Conservation (phyloP, 2,329 filamentous ascomycete genomes). For the Gliomastix tumulicola region DNA sequence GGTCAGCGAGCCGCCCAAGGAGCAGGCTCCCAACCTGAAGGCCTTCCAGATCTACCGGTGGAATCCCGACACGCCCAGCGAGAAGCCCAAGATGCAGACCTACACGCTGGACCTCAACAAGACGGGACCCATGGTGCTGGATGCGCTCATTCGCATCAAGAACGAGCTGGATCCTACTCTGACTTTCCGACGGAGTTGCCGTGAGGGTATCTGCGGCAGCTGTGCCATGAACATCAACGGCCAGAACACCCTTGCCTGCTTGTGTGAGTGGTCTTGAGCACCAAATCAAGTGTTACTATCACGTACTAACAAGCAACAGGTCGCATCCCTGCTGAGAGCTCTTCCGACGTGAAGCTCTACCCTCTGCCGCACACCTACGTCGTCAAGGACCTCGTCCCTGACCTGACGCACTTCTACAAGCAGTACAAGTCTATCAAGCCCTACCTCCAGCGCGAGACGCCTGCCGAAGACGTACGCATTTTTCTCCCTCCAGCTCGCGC, state of each 20-base stretch:
- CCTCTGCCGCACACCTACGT: slow-evolving; percentile 97
- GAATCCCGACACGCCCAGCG: slow-evolving; percentile 87
- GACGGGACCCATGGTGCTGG: slow-evolving; percentile 97
- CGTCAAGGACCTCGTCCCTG: slow-evolving; percentile 96
- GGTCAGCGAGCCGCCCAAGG: slow-evolving; percentile 51
- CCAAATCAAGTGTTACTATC: no score
- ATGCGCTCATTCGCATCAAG: slow-evolving; percentile 96
- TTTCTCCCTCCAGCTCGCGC: background rate
- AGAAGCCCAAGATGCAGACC: slow-evolving; percentile 92
- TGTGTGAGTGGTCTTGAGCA: slow-evolving; percentile 87
- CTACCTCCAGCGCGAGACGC: slow-evolving; percentile 87
- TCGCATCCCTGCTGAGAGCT: slow-evolving; percentile 82
- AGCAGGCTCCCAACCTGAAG: slow-evolving; percentile 68
- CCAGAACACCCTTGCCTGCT: slow-evolving; percentile 92
- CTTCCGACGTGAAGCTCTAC: slow-evolving; percentile 87
- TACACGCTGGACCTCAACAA: slow-evolving; percentile 97
- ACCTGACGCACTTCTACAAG: slow-evolving; percentile 99
- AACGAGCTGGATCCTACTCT: slow-evolving; percentile 96
- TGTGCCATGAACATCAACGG: slow-evolving; percentile 99
- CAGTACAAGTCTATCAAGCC: slow-evolving; percentile 99
- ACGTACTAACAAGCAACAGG: slow-evolving; percentile 49
- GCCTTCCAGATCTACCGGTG: slow-evolving; percentile 98
- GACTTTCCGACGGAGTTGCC: slow-evolving; percentile 91
- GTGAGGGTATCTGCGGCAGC: slow-evolving; percentile 97
- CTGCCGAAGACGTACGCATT: slow-evolving; percentile 70